Evolutionary conservation across 2,329 filamentous ascomycete genomes (phyloP).

Genomic region (Alternaria sp.): DNA sequence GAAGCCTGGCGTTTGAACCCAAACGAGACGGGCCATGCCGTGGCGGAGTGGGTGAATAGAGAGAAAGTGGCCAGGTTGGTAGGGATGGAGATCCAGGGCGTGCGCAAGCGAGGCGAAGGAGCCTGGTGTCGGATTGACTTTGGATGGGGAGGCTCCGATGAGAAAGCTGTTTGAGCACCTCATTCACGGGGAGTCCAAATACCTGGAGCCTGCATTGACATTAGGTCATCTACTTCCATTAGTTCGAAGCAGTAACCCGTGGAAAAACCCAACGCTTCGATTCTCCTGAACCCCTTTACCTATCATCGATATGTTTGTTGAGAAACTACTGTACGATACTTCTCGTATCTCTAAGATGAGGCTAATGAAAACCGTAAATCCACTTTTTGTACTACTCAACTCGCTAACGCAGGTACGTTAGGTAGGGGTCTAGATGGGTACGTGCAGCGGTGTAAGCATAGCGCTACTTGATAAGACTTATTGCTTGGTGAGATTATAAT

Average conservation of each 20-base stretch:
- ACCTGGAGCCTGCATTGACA: no score
- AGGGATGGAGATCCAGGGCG: conserved; percentile 38
- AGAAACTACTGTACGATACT: neutral
- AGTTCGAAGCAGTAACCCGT: neutral
- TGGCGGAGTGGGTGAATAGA: conserved; percentile 46
- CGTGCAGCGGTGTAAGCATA: neutral
- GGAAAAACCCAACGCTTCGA: neutral
- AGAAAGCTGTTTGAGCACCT: neutral
- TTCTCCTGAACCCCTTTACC: neutral
- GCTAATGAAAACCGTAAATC: neutral
- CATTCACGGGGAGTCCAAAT: no score
- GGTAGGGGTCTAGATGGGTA: neutral
- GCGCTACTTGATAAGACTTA: neutral
- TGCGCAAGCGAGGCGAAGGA: conserved; percentile 29
- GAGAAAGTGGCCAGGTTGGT: conserved; percentile 47
- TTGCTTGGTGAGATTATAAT: neutral
- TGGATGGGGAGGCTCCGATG: conserved; percentile 37
- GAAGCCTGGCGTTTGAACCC: conserved; percentile 26
- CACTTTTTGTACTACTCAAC: neutral
- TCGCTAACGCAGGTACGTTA: neutral
- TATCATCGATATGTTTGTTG: neutral
- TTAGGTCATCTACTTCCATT: no score
- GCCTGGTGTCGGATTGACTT: conserved; percentile 46
- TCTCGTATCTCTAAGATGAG: neutral
- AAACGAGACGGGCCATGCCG: conserved; percentile 24